Evolutionary conservation across 345 rosid genomes (phyloP).

Genomic region (Bretschneidera sinensis): DNA sequence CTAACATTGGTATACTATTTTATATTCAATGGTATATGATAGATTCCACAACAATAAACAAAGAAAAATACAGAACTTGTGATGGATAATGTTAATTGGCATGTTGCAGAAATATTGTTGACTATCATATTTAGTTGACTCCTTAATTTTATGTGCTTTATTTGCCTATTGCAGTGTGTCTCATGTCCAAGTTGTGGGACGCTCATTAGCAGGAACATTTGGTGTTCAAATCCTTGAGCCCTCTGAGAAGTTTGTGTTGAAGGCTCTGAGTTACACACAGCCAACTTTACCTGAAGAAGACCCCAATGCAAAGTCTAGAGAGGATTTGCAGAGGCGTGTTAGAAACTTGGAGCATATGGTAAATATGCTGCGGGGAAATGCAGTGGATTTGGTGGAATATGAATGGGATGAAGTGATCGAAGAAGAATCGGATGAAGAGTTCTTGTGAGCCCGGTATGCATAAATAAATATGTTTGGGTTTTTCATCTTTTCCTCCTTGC

Average conservation of each 20-base stretch:
- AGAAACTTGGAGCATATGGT: constrained; percentile 47
- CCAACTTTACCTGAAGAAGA: constrained; percentile 22
- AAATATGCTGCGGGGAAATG: constrained; percentile 41
- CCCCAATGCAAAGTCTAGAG: constrained; percentile 4
- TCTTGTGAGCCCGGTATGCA: too few species aligned
- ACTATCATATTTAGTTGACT: not conserved
- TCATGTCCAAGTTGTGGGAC: constrained; percentile 62
- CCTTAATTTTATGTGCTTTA: constrained; percentile 5
- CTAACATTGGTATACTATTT: too few species aligned
- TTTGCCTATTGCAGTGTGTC: constrained; percentile 53
- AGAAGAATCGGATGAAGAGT: constrained; percentile 41
- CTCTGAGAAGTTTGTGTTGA: constrained; percentile 44
- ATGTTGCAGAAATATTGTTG: too few species aligned
- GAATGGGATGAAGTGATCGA: constrained; percentile 49
- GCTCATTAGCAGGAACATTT: constrained; percentile 51
- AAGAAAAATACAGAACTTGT: too few species aligned
- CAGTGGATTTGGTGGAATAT: constrained; percentile 24
- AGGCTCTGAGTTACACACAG: constrained; percentile 35
- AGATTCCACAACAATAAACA: not conserved
- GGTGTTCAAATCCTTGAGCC: constrained; percentile 38
- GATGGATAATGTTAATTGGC: not conserved
- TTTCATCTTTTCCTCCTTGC: too few species aligned
- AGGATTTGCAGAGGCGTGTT: constrained; percentile 18
- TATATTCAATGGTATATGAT: not conserved
- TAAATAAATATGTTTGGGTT: too few species aligned